Evolutionary conservation across 257 asterid species (phyloP), one percentile per base, ranked within the genome.

Genomic region (Parsonsia alboflavescens): DNA sequence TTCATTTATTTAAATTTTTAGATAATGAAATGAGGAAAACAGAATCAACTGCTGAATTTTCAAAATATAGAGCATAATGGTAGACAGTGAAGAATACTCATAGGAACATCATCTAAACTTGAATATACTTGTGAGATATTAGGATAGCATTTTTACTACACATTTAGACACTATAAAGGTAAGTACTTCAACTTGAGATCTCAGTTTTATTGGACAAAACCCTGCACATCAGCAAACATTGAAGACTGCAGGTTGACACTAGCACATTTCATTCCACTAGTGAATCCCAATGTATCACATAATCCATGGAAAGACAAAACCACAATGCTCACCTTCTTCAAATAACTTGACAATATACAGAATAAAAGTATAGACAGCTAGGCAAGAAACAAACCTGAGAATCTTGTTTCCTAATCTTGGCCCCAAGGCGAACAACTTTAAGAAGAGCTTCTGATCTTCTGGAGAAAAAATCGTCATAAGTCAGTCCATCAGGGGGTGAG

Each of bases 401-500:
- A 13, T 89, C 96, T 82, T 77, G 86, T 84, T 84, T 90, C 82
- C 82, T 80, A 61, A 92, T 85, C 75, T 84, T 77, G 75, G 97
- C 93, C 54, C 96, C 98, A 78, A 72, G 85, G 26, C 91, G 92
- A 33, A 95, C 89, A 79, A 91, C 85, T 85, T 78, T 95, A 83
- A 95, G 76, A 78, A 95, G 89, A 30, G 96, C 90, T 33, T 91
- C 99, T 15, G 99, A 90, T 84, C 99, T 88, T 82, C 79, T 91
- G 70, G 90, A 76, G 77, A 82, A 81, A 86, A 90, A 95, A 74
- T 95, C 98, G 0, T 92, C 99, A 46, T 90, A 95, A 61, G 79
- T 85, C 88, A 95, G 83, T 66, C 91, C 96, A 85, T 95, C 99
- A 10, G 99, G 99, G 59, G 99, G 98, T 36, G 97, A 93, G 83